Percentiles rank a stretch among this genome's conserved stretches.
Conservation (phyloP, 305 asterid genomes). For the Rubia balearica region DNA sequence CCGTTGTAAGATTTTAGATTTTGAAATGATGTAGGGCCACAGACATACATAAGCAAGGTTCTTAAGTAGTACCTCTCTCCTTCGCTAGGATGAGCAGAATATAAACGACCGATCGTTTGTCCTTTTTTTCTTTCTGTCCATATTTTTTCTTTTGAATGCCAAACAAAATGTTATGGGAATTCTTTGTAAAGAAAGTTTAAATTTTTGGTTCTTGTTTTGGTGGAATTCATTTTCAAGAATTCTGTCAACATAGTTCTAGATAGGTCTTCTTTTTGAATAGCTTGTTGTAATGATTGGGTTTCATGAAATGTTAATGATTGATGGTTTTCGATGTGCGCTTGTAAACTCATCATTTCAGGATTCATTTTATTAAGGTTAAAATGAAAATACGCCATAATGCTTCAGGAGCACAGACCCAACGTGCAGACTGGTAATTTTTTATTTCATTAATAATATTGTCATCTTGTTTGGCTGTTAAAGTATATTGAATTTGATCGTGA, state of each 20-base stretch:
- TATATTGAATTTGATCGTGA: too few relatives aligned
- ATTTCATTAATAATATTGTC: too few relatives aligned
- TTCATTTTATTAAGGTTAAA: too few relatives aligned
- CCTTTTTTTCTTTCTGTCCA: neutral
- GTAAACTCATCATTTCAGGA: too few relatives aligned
- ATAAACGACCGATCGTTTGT: neutral
- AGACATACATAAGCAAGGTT: neutral
- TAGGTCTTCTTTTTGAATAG: too few relatives aligned
- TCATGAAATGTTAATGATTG: too few relatives aligned
- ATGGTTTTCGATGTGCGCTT: too few relatives aligned
- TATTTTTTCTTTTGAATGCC: neutral
- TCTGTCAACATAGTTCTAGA: neutral
- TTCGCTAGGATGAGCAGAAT: neutral
- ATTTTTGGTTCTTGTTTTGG: neutral
- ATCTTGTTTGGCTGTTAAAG: too few relatives aligned
- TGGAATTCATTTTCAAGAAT: neutral
- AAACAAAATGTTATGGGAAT: neutral
- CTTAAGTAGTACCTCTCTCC: constrained; percentile 4
- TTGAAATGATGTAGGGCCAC: neutral
- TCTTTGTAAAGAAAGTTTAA: neutral
- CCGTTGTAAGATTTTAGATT: neutral
- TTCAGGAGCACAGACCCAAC: too few relatives aligned
- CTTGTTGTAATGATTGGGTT: too few relatives aligned
- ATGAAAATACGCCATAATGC: too few relatives aligned
- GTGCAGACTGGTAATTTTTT: too few relatives aligned